Conservation (phyloP, 1,139 yeast species). For the Blastobotrys petasosporus region DNA sequence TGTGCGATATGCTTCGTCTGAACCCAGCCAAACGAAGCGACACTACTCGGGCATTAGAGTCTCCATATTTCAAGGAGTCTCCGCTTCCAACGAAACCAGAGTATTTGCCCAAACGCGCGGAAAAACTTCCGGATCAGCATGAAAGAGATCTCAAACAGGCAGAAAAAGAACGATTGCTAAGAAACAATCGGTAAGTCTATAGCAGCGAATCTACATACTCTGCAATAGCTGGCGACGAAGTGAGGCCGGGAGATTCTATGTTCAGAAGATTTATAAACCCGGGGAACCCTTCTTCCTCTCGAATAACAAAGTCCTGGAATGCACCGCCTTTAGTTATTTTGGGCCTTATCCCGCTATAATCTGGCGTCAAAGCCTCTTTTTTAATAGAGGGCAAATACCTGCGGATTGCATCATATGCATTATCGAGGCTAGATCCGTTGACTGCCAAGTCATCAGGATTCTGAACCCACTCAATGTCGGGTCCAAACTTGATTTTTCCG, state of each 20-base stretch:
- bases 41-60: slow-evolving; percentile 58
- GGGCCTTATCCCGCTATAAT: slow-evolving; percentile 81
- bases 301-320: slow-evolving; percentile 69
- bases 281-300: slow-evolving; percentile 59
- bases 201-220: slow-evolving; percentile 52
- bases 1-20: slow-evolving; percentile 66
- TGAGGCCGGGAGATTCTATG: slow-evolving; percentile 87
- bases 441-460: slow-evolving; percentile 34
- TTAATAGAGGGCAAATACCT: slow-evolving; percentile 59
- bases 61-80: slow-evolving; percentile 62
- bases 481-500: slow-evolving; percentile 79
- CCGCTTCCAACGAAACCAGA: slow-evolving; percentile 76
- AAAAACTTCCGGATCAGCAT: slow-evolving; percentile 19
- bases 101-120: slow-evolving; percentile 51
- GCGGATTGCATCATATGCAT: slow-evolving; percentile 54
- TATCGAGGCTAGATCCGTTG: slow-evolving; percentile 41
- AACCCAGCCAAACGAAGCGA: slow-evolving; percentile 73
- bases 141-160: slow-evolving; percentile 22
- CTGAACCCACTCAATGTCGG: slow-evolving; percentile 79
- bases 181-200: slow-evolving; percentile 17
- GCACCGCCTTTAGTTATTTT: slow-evolving; percentile 48
- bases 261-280: slow-evolving; percentile 79
- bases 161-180: slow-evolving; percentile 24
- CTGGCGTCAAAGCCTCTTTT: slow-evolving; percentile 49
- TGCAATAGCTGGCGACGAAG: slow-evolving; percentile 76